Evolutionary conservation across 2,329 filamentous ascomycete genomes (phyloP), one percentile per base, ranked within the genome.

Genomic region (Penicillium sp.): DNA sequence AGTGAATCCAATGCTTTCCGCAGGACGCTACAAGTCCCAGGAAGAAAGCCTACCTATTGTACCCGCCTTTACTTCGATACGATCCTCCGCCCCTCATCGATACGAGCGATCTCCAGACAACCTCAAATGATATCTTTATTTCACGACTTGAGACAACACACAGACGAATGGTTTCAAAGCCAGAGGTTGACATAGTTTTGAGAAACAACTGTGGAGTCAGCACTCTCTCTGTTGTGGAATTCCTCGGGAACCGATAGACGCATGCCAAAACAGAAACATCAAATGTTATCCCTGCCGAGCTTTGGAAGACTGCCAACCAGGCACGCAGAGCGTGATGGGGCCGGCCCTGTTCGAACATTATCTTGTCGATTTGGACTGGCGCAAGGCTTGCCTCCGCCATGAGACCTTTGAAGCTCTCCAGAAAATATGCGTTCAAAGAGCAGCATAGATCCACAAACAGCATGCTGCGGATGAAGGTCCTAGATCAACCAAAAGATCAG

Each of bases 171-270:
- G 18, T 3, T 45, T 64, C 27, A 62, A 54, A 3, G 49, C 52
- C 1, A 2, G 62, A 71, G 32, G 72, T 70, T 56, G 71, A 75
- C 40, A 60, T 57, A 1, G 34, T 74, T 14, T 63, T 75, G 2
- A 63, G 67, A 42, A 41, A 65, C 41, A 65, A 59, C 43, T 61
- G 61, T 14, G 71, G 66, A 1, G 62, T 70, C 2, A 67, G 67
- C 6, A 74, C 77, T 45, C 54, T 67, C 1, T 65, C 72, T 1
- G 62, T 63, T 5, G 59, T 55, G 1, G 58, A 66, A 27, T 76
- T 77, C 56, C 63, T 1, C 56, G 58, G 7, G 75, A 77, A 32
- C 58, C 76, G 0, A 57, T 73, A 9, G 46, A 55, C 4, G 64
- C 68, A 1, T 76, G 75, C 45, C 74, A 74, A 0, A 59, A 70